Conservation (phyloP, 805 yeast genomes). For the Nadsonia fulvescens region DNA sequence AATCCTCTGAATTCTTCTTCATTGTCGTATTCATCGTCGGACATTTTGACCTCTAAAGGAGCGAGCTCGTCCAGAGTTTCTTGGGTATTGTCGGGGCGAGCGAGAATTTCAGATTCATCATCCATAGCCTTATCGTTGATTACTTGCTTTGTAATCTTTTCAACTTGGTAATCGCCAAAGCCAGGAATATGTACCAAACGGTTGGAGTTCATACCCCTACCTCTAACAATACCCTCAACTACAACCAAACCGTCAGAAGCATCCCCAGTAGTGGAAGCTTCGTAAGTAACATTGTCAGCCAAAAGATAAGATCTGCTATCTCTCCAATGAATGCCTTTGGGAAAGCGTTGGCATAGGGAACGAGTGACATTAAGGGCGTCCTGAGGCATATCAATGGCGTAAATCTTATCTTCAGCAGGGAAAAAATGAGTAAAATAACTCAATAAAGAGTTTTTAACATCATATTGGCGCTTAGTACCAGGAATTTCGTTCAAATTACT, state of each 20-base stretch:
- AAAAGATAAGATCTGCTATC: conserved; percentile 79
- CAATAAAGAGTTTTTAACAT: conserved; percentile 43
- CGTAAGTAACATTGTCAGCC: conserved; percentile 43
- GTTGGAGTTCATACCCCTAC: conserved; percentile 60
- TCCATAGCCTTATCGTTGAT: conserved; percentile 10
- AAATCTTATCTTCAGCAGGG: conserved; percentile 66
- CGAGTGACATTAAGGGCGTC: conserved; percentile 66
- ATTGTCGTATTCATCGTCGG: conserved; percentile 15
- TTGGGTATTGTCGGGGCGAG: conserved; percentile 13
- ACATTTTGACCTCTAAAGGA: conserved; percentile 10
- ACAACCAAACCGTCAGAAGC: conserved; percentile 25
- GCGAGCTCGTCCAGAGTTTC: conserved; percentile 16
- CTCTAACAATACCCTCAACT: conserved; percentile 75
- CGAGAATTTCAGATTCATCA: conserved; percentile 16
- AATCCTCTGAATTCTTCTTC: conserved; percentile 11
- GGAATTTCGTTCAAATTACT: conserved; percentile 2
- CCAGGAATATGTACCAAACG: conserved; percentile 77
- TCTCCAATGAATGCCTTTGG: conserved; percentile 78
- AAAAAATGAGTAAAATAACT: conserved; percentile 59
- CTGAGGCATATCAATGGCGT: conserved; percentile 42
- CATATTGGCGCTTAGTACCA: conserved; percentile 46
- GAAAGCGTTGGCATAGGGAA: conserved; percentile 66
- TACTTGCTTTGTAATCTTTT: conserved; percentile 15
- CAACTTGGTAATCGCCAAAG: conserved; percentile 72
- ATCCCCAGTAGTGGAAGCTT: conserved; percentile 12